Evolutionary conservation across 2,329 filamentous ascomycete genomes (phyloP), one percentile per base, ranked within the genome.

Genomic region (Pyricularia pennisetigena): DNA sequence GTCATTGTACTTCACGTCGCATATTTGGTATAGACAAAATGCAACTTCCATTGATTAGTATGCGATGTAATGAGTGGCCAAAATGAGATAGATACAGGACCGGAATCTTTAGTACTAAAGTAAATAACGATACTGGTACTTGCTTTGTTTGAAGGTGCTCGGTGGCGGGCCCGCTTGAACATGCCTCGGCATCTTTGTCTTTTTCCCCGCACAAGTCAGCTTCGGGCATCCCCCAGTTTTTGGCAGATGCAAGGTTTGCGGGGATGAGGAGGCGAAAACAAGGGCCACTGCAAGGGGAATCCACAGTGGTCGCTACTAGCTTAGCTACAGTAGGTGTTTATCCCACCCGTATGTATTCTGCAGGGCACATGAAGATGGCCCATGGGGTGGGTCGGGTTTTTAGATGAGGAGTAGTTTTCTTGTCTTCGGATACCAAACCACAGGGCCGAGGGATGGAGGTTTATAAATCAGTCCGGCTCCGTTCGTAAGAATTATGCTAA

Each of bases 161-260:
- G n/a, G 57, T 61, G 23, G 23, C 57, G 23, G 54, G 29, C 28
- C 14, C 29, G n/a, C 32, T 3, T 32, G 26, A 49, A 41, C 32
- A 24, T 65, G 64, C 64, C 64, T 65, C 64, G 64, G 64, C 64
- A 30, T 24, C n/a, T 61, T 61, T 61, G 14, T 14, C 9, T 20
- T 65, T n/a, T 65, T 65, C 64, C 64, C 64, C 64, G 64, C 64
- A 65, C 57, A 26, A 61, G 16, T 57, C 57, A 24, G 57, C 16
- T 65, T 35, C 63, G 63, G 63, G 63, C 20, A 26, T 65, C 24
- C 30, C n/a, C 41, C 32, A 64, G 23, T 16, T 64, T n/a, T 28
- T 32, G 63, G 63, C 20, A 49, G 20, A 49, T 20, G 41, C 41
- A n/a, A 49, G 41, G 6, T 49, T 49, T 49, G 41, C 41, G 41